Evolutionary conservation across 148 eudicot species (phyloP), one percentile per base, ranked within the genome.

Genomic region (Hydrangea macrophylla): DNA sequence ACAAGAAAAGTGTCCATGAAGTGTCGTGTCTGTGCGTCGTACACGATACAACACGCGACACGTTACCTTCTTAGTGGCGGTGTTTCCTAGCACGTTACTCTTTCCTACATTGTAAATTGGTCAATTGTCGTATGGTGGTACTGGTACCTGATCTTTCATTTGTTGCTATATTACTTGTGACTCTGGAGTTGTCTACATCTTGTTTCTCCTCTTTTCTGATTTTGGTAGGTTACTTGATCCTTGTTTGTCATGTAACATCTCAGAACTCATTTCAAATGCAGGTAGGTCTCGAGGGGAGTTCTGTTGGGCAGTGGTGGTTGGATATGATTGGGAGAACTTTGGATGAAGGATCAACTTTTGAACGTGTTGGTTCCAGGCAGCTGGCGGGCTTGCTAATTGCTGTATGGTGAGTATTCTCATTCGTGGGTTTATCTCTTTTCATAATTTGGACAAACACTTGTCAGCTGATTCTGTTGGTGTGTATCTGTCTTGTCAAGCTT

Each of bases 231-330:
- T 42, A 15, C 9, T 64, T 28, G 5, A 12, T 30, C 59, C 28
- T 20, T 10, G 17, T 0, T 3, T 18, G 8, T 18, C 27, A 37
- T 15, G 12, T 48, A 9, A 54, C 12, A 35, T 53, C 25, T 28
- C 27, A 42, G 20, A 20, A 28, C 31, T 26, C 24, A 40, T 54
- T 44, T 53, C 70, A 24, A 56, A 73, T 78, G 75, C 80, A 94
- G 97, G 90, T 94, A 65, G 99, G 99, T 72, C 84, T 94, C 77
- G 99, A 90, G 76, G 97, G 99, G 36, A 94, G 97, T 85, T 33
- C 89, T 72, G 91, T 87, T 65, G 99, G 99, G 68, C 99, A 90
- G 75, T 90, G 90, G 97, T 94, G 98, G 99, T 83, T 90, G 58
- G 97, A 94, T 24, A 82, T 85, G 79, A 84, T 94, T 55, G 99